These are phyloP conservation scores for Penicillium maclennaniae DNA, from an alignment of 495 filamentous ascomycete species.

Conservation along the genomic window DNA sequence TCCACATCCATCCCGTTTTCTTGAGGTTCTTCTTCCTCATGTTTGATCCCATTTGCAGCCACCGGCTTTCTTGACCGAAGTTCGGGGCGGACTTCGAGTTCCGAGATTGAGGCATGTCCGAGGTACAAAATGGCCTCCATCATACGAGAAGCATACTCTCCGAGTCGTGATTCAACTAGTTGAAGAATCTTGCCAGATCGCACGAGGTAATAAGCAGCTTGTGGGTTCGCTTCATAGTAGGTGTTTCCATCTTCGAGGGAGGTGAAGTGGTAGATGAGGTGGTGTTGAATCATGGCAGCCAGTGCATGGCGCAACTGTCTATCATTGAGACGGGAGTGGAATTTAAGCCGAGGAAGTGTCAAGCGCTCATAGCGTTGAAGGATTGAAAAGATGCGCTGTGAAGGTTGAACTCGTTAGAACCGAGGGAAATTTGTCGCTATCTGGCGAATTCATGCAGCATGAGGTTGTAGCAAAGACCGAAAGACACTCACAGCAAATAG, in stretches of 20 bases:
- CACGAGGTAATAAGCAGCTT: slow-evolving; percentile 71
- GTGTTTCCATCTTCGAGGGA: slow-evolving; percentile 59
- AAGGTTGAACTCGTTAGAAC: slow-evolving; percentile 5
- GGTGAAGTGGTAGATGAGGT: slow-evolving; percentile 72
- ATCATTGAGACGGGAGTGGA: slow-evolving; percentile 61
- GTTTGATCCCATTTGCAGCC: slow-evolving; percentile 31
- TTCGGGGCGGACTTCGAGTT: slow-evolving; percentile 54
- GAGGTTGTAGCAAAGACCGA: slow-evolving; percentile 2
- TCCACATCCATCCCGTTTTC: slow-evolving; percentile 20
- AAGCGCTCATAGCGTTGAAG: slow-evolving; percentile 75
- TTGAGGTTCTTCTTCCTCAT: slow-evolving; percentile 27
- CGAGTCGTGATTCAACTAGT: slow-evolving; percentile 65
- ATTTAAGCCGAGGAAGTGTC: slow-evolving; percentile 59
- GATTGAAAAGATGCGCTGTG: slow-evolving; percentile 71
- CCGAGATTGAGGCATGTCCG: slow-evolving; percentile 70
- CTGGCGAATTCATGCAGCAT: background rate
- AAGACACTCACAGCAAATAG: slow-evolving; percentile 72
- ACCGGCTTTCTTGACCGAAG: slow-evolving; percentile 16
- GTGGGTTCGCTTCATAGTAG: slow-evolving; percentile 74
- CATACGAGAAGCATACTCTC: slow-evolving; percentile 62
- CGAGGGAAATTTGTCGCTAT: background rate
- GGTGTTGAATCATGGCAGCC: slow-evolving; percentile 80
- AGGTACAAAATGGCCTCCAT: slow-evolving; percentile 70
- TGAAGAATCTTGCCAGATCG: slow-evolving; percentile 80
- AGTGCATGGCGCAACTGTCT: slow-evolving; percentile 74